Evolutionary conservation across 192 early-diverging fungal genomes (phyloP).

Genomic region (Phycomyces nitens): DNA sequence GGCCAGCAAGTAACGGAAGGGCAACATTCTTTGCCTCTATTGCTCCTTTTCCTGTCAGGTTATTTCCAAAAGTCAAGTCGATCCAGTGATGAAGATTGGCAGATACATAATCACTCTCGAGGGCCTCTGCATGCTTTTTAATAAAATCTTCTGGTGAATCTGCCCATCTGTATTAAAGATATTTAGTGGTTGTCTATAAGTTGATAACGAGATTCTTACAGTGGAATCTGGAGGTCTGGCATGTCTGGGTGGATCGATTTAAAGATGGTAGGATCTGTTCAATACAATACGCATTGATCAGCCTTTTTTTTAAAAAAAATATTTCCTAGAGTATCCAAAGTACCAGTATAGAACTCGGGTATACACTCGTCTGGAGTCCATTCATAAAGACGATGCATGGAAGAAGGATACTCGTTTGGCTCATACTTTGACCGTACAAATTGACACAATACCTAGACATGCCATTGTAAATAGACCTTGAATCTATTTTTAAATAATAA

Average conservation of each 20-base stretch:
- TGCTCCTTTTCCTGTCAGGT: slow-evolving; percentile 70
- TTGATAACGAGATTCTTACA: slow-evolving; percentile 26
- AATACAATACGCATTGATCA: neutral
- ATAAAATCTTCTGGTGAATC: slow-evolving; percentile 78
- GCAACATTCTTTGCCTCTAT: slow-evolving; percentile 77
- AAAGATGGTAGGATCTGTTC: slow-evolving; percentile 54
- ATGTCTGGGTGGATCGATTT: slow-evolving; percentile 62
- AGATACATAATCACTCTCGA: slow-evolving; percentile 75
- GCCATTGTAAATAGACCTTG: too few species aligned
- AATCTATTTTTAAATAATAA: too few species aligned
- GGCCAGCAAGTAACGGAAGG: slow-evolving; percentile 64
- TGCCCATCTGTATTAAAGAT: slow-evolving; percentile 56
- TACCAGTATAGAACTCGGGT: slow-evolving; percentile 64
- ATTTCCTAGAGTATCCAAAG: too few species aligned
- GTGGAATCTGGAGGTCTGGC: slow-evolving; percentile 51
- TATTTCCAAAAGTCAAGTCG: slow-evolving; percentile 86
- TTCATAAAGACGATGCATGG: slow-evolving; percentile 57
- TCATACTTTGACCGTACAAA: slow-evolving; percentile 67
- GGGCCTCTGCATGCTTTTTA: slow-evolving; percentile 70
- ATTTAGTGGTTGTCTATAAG: slow-evolving; percentile 1
- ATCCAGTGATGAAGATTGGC: slow-evolving; percentile 80
- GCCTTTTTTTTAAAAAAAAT: too few species aligned
- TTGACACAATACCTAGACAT: slow-evolving; percentile 58
- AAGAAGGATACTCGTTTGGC: slow-evolving; percentile 64
- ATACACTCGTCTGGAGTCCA: slow-evolving; percentile 78